Evolutionary conservation across 2,329 filamentous ascomycete species (phyloP).

Genomic region (Didymellaceae sp.): DNA sequence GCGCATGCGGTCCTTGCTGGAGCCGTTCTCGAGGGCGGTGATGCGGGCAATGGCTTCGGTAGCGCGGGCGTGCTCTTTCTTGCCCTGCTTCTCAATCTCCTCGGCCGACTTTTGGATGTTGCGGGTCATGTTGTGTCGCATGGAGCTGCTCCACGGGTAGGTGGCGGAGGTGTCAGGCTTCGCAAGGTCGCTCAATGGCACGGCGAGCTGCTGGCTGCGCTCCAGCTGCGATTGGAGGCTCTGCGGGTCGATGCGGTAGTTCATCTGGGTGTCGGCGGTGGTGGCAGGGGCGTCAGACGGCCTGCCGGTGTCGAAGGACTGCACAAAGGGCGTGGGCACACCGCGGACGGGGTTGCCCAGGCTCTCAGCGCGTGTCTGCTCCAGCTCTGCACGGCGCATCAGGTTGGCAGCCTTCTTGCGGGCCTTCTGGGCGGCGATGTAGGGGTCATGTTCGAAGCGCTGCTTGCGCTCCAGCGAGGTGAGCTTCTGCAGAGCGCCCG

Average conservation of each 20-base stretch:
- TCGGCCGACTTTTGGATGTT: slow-evolving; percentile 23
- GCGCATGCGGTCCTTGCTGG: slow-evolving; percentile 76
- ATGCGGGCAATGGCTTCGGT: slow-evolving; percentile 80
- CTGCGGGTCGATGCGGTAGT: slow-evolving; percentile 73
- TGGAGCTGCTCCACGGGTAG: slow-evolving; percentile 17
- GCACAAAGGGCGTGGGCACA: slow-evolving; percentile 78
- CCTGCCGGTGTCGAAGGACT: slow-evolving; percentile 74
- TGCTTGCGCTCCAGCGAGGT: slow-evolving; percentile 58
- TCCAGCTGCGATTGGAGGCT: slow-evolving; percentile 72
- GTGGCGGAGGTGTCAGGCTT: slow-evolving; percentile 5
- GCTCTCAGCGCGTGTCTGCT: slow-evolving; percentile 66
- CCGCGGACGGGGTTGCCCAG: slow-evolving; percentile 83
- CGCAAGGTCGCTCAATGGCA: slow-evolving; percentile 53
- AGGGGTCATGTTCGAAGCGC: slow-evolving; percentile 77
- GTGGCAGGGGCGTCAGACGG: slow-evolving; percentile 36
- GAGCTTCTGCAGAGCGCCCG: slow-evolving; percentile 63
- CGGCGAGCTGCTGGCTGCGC: slow-evolving; percentile 72
- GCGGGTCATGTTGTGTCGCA: slow-evolving; percentile 3
- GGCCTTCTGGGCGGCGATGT: slow-evolving; percentile 78
- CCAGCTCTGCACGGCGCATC: slow-evolving; percentile 73
- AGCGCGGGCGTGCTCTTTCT: slow-evolving; percentile 67
- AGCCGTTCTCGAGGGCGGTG: slow-evolving; percentile 76
- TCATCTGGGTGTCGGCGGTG: slow-evolving; percentile 61
- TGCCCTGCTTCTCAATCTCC: slow-evolving; percentile 30
- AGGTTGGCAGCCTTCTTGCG: slow-evolving; percentile 85